A percentile compares a stretch with the other conserved stretches of the same genome.
phyloP scores from a whole-genome alignment of 1,284 basidiomycete species.

The Cryptococcus wingfieldii region DNA sequence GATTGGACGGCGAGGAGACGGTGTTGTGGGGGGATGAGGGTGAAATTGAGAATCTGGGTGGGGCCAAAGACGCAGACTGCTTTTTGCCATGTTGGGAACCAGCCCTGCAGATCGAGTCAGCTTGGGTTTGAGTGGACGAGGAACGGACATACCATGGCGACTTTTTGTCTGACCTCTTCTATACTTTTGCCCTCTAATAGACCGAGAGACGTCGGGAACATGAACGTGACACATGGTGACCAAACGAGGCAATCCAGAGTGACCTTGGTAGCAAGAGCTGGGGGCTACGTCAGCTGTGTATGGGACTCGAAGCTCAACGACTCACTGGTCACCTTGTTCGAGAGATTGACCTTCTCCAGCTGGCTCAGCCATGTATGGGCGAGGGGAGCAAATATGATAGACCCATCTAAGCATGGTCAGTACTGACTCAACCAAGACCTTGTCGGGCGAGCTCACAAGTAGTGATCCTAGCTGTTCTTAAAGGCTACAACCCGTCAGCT shows the following conservation, averaged over 20 bases:
- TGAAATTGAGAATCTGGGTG: slow-evolving; percentile 75
- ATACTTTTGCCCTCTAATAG: slow-evolving; percentile 41
- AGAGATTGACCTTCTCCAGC: slow-evolving; percentile 29
- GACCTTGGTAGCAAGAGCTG: slow-evolving; percentile 28
- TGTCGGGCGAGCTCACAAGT: slow-evolving; percentile 54
- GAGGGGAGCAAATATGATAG: slow-evolving; percentile 39
- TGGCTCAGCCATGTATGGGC: slow-evolving; percentile 35
- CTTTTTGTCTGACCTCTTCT: slow-evolving; percentile 37
- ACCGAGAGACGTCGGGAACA: slow-evolving; percentile 41
- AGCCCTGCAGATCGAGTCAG: slow-evolving; percentile 18
- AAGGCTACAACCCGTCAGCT: slow-evolving; percentile 51
- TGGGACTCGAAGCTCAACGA: neutral
- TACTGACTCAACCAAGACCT: slow-evolving; percentile 3
- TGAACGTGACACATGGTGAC: slow-evolving; percentile 40
- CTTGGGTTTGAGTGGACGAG: neutral
- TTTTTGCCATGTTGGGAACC: slow-evolving; percentile 35
- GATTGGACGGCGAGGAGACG: slow-evolving; percentile 72
- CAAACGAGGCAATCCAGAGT: slow-evolving; percentile 31
- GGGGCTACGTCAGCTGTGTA: neutral
- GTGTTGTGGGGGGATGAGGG: slow-evolving; percentile 69
- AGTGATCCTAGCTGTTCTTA: slow-evolving; percentile 64
- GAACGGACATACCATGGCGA: slow-evolving; percentile 27
- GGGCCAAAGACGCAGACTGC: slow-evolving; percentile 64
- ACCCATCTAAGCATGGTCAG: slow-evolving; percentile 12
- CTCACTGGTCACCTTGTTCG: slow-evolving; percentile 26